Conservation (phyloP, 768 basidiomycete species). For the Omphalotus guepiniiformis region DNA sequence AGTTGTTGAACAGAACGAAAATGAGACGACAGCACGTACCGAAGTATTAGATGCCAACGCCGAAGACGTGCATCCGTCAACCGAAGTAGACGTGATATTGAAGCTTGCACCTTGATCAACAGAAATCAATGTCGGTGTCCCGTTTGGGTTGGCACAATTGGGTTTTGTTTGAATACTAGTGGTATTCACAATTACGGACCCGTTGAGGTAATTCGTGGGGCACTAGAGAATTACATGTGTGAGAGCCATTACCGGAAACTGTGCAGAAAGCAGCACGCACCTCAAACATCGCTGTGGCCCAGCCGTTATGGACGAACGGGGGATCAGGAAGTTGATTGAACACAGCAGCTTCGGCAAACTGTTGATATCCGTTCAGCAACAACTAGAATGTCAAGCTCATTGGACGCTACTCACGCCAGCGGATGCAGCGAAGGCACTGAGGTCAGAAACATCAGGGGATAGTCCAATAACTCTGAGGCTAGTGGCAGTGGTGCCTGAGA, state of each 20-base stretch:
- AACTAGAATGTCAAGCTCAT: neutral
- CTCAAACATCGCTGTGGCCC: conserved; percentile 52
- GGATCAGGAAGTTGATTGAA: conserved; percentile 49
- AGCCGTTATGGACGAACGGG: conserved; percentile 46
- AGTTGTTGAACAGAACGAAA: neutral
- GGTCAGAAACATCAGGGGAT: conserved; percentile 34
- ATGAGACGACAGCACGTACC: neutral
- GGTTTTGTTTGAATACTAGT: conserved; percentile 43
- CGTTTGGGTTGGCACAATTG: conserved; percentile 42
- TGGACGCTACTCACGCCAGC: conserved; percentile 47
- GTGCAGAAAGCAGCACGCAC: conserved; percentile 26
- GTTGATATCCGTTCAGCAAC: neutral
- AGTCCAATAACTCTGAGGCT: conserved; percentile 42
- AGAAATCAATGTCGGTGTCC: conserved; percentile 20
- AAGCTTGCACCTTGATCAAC: conserved; percentile 21
- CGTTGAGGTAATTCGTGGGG: conserved; percentile 44
- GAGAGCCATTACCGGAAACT: neutral
- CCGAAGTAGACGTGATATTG: conserved; percentile 39
- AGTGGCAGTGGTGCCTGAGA: conserved; percentile 33
- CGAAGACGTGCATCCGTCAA: conserved; percentile 40
- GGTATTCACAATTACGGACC: conserved; percentile 47
- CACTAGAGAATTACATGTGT: conserved; percentile 29
- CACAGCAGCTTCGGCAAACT: conserved; percentile 42
- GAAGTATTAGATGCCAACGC: neutral
- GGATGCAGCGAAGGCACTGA: conserved; percentile 56